phyloP scores from a whole-genome alignment of 78 protist genomes.

The slime mould (Dictyostelium discoideum) region DNA sequence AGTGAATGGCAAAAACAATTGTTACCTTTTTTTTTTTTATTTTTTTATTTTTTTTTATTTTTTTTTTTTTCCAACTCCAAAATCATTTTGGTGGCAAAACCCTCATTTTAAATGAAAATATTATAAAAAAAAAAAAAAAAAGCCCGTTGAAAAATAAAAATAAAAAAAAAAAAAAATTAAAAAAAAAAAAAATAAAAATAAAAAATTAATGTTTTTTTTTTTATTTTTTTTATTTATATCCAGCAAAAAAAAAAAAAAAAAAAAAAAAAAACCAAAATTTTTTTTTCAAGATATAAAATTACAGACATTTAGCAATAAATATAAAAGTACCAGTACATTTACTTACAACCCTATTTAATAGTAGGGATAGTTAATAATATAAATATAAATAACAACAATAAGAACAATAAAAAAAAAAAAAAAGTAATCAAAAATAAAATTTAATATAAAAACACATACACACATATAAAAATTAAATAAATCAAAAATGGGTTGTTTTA shows the following conservation, averaged over 20 bases:
- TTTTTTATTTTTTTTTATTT: no score
- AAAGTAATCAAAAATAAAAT: no score
- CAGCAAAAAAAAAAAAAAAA: background rate
- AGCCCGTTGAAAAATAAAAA: background rate
- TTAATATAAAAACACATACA: background rate
- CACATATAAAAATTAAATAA: background rate
- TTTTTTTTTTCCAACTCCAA: background rate
- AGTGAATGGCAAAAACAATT: background rate
- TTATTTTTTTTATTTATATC: background rate
- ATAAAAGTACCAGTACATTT: background rate
- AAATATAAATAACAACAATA: no score
- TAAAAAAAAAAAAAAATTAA: no score
- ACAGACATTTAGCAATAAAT: background rate
- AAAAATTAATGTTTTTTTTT: no score
- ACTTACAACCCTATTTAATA: background rate
- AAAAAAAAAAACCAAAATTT: background rate
- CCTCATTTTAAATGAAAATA: background rate
- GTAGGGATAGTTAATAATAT: no score
- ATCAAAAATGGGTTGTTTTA: constrained; percentile 25
- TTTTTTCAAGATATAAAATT: background rate
- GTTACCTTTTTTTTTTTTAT: background rate
- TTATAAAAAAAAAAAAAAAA: background rate
- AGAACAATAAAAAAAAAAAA: background rate
- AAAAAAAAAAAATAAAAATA: no score
- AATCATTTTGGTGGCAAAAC: background rate